Conservation (phyloP, 148 eudicot genomes). For the Drosera capensis region DNA sequence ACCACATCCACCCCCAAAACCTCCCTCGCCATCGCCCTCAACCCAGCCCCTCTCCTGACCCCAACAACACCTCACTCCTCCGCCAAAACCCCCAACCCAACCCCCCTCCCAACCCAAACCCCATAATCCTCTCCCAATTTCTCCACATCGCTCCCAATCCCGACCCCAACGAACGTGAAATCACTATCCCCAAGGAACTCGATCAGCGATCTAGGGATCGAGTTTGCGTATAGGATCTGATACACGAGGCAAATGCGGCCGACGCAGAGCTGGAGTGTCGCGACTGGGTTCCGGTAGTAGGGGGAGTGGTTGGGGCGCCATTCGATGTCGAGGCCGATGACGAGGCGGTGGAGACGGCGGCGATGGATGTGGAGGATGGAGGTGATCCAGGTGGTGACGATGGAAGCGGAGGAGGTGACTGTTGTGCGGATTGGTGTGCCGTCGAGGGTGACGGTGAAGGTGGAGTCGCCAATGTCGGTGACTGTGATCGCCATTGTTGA, state of each 20-base stretch:
- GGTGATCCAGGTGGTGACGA: too few relatives aligned
- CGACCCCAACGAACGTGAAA: conserved; percentile 27
- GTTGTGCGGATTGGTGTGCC: too few relatives aligned
- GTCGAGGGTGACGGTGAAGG: too few relatives aligned
- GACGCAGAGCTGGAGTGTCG: conserved; percentile 38
- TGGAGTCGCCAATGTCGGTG: too few relatives aligned
- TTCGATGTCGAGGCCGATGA: conserved; percentile 38
- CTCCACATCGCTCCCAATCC: conserved; percentile 23
- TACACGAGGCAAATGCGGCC: conserved; percentile 21
- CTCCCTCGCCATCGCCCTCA: conserved; percentile 23
- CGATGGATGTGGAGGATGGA: too few relatives aligned
- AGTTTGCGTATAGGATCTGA: conserved; percentile 26
- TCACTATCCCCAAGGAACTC: conserved; percentile 10
- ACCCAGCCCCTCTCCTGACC: conserved; percentile 16
- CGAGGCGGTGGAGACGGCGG: too few relatives aligned
- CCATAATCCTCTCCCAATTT: conserved; percentile 20
- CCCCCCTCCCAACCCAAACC: conserved; percentile 8
- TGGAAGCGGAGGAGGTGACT: too few relatives aligned
- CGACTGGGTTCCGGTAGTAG: conserved; percentile 19
- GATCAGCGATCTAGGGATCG: conserved; percentile 9
- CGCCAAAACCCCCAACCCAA: conserved; percentile 16
- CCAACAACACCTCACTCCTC: conserved; percentile 13
- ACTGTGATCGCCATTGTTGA: too few relatives aligned
- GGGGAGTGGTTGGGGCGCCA: conserved; percentile 29
- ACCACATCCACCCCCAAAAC: conserved; percentile 25